Evolutionary conservation across 2,329 filamentous ascomycete genomes (phyloP).

Genomic region (Fusarium fracticaudum): DNA sequence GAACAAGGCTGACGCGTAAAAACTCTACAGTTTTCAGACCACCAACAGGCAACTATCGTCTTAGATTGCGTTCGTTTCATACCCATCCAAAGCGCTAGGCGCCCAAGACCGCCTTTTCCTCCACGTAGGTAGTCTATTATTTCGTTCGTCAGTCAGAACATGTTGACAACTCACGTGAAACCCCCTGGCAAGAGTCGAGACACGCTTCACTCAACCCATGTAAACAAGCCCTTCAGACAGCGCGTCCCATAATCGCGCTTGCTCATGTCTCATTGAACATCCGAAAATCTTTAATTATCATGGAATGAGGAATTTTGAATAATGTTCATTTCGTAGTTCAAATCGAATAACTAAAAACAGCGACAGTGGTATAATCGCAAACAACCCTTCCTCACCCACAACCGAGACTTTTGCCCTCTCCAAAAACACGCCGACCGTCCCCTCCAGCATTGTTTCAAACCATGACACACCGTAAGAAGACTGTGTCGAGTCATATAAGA

Average conservation of each 20-base stretch:
- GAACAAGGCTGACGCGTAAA: conserved; percentile 8
- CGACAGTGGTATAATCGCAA: conserved; percentile 39
- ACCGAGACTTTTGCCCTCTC: conserved; percentile 19
- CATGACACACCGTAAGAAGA: conserved; percentile 30
- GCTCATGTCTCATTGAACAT: not conserved
- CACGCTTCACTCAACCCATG: conserved; percentile 33
- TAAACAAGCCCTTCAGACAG: conserved; percentile 40
- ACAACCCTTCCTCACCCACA: conserved; percentile 27
- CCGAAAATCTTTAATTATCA: not conserved
- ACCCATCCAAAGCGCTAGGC: no score
- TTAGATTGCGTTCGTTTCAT: not conserved
- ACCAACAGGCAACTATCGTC: not conserved
- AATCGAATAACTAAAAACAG: conserved; percentile 26
- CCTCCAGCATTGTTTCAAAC: conserved; percentile 27
- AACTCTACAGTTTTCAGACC: not conserved
- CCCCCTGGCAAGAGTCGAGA: conserved; percentile 36
- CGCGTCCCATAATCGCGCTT: conserved; percentile 25
- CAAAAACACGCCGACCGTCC: conserved; percentile 28
- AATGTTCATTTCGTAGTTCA: conserved; percentile 18
- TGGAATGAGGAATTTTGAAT: not conserved
- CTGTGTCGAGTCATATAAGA: conserved; percentile 35
- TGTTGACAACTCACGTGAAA: conserved; percentile 33
- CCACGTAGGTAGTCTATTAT: not conserved
- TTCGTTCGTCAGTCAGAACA: not conserved
- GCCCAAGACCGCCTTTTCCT: not conserved